Base-by-base conservation (phyloP, 163 green algal genomes). In the Scenedesmus sp. region DNA sequence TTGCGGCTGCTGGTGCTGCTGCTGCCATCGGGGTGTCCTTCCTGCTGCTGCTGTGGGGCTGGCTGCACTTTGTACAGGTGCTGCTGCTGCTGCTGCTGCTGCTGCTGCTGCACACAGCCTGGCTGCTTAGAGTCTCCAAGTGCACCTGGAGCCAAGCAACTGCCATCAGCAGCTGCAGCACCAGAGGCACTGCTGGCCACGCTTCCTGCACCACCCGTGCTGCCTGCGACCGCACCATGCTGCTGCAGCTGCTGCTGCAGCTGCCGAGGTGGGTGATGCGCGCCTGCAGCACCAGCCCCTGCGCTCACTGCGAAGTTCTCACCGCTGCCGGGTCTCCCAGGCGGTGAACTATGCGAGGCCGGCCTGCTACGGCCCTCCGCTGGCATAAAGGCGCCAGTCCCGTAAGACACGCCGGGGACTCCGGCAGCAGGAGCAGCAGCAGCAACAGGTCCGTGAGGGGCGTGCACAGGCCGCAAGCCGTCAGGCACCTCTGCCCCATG, bases 51-150 rank as follows among this genome's bases (percentile, higher is more conserved):
- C 80, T 84, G 33, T 3, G 44, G 80, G 4, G n/a, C 43, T 24
- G 42, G 73, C 73, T 83, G 73, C 73, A 49, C 73, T 40, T 76
- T 76, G 35, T 53, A 83, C 37, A 53, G 35, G 35, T 83, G 73
- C 6, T 51, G 73, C 73, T 46, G 73, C 73, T 46, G 73, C 73
- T 46, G 73, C 33, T 81, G 72, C 35, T 81, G 72, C 72, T 81
- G 72, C 35, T 81, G 72, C 72, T 81, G 72, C 72, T 81, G 72
- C 2, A 44, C 24, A 44, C 15, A 43, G 72, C 72, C 72, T 5
- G 33, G 73, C 65, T 76, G 37, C 20, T 22, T 40, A n/a, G 40
- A 22, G 15, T 30, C 30, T 40, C 30, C 65, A 1, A 76, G 30
- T n/a, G n/a, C n/a, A 18, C 65, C 37, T 53, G 4, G 73, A 46